Percentiles rank a stretch among this genome's conserved stretches.
Conservation (phyloP, 352 stramenopile genomes). For the Hyaloperonospora brassicae region DNA sequence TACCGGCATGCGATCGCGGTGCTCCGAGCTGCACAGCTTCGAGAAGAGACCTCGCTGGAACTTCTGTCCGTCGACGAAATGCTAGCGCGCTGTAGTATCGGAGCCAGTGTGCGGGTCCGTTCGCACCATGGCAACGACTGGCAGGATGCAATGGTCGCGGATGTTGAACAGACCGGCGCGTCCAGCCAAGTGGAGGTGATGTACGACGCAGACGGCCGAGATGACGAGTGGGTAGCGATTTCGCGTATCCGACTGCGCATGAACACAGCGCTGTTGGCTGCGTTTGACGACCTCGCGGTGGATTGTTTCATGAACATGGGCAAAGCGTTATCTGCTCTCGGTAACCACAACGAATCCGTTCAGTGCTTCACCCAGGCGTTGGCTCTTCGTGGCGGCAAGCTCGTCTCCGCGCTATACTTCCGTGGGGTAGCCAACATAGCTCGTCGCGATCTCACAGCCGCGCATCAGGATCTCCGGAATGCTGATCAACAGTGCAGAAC, state of each 20-base stretch:
- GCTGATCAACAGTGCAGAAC: slow-evolving; percentile 50
- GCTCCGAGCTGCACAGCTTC: slow-evolving; percentile 35
- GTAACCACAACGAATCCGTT: slow-evolving; percentile 45
- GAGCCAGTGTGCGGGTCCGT: slow-evolving; percentile 47
- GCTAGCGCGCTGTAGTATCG: slow-evolving; percentile 36
- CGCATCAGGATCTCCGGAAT: slow-evolving; percentile 58
- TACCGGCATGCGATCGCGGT: slow-evolving; percentile 54
- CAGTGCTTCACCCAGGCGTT: slow-evolving; percentile 58
- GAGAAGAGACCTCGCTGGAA: slow-evolving; percentile 34
- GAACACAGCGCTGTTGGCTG: slow-evolving; percentile 36
- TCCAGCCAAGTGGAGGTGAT: slow-evolving; percentile 50
- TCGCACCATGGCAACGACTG: slow-evolving; percentile 14
- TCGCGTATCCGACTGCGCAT: slow-evolving; percentile 50
- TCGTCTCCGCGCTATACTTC: slow-evolving; percentile 33
- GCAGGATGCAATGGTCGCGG: slow-evolving; percentile 55
- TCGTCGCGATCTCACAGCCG: slow-evolving; percentile 46
- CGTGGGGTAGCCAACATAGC: slow-evolving; percentile 48
- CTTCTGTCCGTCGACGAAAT: slow-evolving; percentile 27
- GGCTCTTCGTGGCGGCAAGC: slow-evolving; percentile 24
- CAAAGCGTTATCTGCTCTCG: slow-evolving; percentile 51
- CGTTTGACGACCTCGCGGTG: slow-evolving; percentile 46
- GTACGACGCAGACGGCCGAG: slow-evolving; percentile 42
- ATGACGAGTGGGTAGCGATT: slow-evolving; percentile 43
- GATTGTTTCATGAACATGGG: slow-evolving; percentile 82
- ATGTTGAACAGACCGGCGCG: slow-evolving; percentile 36